Conservation (phyloP, 2,329 filamentous ascomycete species). For the Penicillium decumbens region DNA sequence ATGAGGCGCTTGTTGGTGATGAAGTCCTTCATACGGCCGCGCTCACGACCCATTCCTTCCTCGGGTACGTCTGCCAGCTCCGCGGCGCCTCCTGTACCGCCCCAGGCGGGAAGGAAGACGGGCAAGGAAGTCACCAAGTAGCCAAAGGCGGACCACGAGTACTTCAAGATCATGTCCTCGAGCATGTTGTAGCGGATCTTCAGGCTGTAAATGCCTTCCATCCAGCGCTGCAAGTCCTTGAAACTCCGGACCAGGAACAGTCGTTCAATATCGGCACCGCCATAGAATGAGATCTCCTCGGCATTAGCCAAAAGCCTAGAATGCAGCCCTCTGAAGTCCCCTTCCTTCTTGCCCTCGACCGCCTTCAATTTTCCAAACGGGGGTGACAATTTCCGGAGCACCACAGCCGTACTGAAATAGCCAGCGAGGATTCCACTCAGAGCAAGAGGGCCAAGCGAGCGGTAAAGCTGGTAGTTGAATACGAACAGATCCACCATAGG, state of each 20-base stretch:
- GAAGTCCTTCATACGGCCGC: conserved; percentile 93
- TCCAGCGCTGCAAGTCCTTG: conserved; percentile 87
- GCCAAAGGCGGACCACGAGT: conserved; percentile 96
- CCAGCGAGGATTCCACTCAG: conserved; percentile 82
- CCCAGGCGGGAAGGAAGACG: conserved; percentile 91
- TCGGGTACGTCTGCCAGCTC: conserved; percentile 53
- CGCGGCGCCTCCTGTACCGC: conserved; percentile 68
- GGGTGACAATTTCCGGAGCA: conserved; percentile 81
- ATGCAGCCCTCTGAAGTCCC: conserved; percentile 88
- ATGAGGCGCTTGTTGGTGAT: conserved; percentile 99
- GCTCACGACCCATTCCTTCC: conserved; percentile 53
- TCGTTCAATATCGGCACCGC: conserved; percentile 91
- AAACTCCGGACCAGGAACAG: conserved; percentile 88
- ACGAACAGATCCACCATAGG: conserved; percentile 95
- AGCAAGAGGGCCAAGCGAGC: conserved; percentile 81
- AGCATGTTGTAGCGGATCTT: conserved; percentile 99
- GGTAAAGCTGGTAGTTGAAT: conserved; percentile 96
- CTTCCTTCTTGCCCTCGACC: conserved; percentile 89
- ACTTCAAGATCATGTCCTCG: conserved; percentile 96
- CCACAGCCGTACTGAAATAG: conserved; percentile 89
- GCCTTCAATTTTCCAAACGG: conserved; percentile 97
- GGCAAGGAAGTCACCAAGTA: conserved; percentile 90
- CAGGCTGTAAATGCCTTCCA: conserved; percentile 96
- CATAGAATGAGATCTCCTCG: conserved; percentile 96
- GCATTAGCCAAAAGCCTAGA: conserved; percentile 91